phyloP scores from a whole-genome alignment of 805 yeast genomes.

The Zygoascus tannicola region DNA sequence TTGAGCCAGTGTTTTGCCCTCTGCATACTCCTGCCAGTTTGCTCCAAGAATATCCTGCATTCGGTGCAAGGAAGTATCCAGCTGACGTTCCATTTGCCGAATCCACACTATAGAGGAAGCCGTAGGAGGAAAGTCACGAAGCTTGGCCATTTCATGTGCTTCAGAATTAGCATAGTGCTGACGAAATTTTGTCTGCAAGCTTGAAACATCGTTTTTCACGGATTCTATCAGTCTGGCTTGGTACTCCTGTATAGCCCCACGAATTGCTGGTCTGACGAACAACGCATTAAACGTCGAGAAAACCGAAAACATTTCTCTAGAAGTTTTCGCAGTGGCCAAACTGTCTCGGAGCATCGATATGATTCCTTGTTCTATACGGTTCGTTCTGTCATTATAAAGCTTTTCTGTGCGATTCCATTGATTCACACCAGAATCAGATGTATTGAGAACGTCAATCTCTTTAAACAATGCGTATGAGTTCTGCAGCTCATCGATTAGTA shows the following conservation, averaged over 20 bases:
- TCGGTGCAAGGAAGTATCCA: slow-evolving; percentile 35
- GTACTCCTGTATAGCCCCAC: slow-evolving; percentile 51
- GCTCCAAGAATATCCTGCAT: slow-evolving; percentile 47
- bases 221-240: slow-evolving; percentile 42
- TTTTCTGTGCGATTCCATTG: slow-evolving; percentile 37
- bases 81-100: slow-evolving; percentile 39
- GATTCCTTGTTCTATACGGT: slow-evolving; percentile 39
- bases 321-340: slow-evolving; percentile 33
- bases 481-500: slow-evolving; percentile 20
- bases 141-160: slow-evolving; percentile 29
- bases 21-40: slow-evolving; percentile 54
- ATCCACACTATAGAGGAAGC: slow-evolving; percentile 45
- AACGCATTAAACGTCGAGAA: slow-evolving; percentile 42
- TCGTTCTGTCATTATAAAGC: slow-evolving; percentile 35
- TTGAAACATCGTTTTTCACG: slow-evolving; percentile 39
- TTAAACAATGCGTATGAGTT: slow-evolving; percentile 36
- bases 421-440: slow-evolving; percentile 21
- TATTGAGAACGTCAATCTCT: slow-evolving; percentile 32
- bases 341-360: slow-evolving; percentile 33
- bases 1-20: slow-evolving; percentile 52
- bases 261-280: slow-evolving; percentile 43
- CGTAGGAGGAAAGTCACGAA: slow-evolving; percentile 40
- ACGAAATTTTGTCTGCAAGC: slow-evolving; percentile 34
- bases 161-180: slow-evolving; percentile 27
- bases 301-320: slow-evolving; percentile 43